Conservation (phyloP, 2,329 filamentous ascomycete genomes). For the Fonsecaea nubica region DNA sequence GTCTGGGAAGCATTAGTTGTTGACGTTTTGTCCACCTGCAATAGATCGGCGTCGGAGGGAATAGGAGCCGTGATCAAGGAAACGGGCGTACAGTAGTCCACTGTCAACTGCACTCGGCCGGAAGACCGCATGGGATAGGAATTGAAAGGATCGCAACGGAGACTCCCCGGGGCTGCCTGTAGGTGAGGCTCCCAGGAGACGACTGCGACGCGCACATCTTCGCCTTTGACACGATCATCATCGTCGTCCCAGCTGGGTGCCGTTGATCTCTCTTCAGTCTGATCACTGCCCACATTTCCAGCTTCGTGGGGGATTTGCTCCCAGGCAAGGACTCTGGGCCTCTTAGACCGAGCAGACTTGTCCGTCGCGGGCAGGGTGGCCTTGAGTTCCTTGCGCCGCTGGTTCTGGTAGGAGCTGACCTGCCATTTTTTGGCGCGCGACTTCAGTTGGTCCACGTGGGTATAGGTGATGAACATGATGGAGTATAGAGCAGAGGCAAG, state of each 20-base stretch:
- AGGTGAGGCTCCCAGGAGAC: neutral
- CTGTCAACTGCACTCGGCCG: slow-evolving; percentile 11
- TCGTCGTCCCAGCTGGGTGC: no score
- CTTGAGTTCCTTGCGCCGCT: slow-evolving; percentile 11
- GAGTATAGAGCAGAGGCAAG: neutral
- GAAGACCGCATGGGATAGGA: slow-evolving; percentile 17
- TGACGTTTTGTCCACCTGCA: neutral
- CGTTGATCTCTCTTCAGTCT: neutral
- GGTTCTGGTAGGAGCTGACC: slow-evolving; percentile 21
- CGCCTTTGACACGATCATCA: neutral
- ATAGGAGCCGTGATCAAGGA: neutral
- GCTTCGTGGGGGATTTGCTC: neutral
- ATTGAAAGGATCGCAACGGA: slow-evolving; percentile 24
- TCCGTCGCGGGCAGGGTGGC: slow-evolving; percentile 6
- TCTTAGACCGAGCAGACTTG: neutral
- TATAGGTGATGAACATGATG: slow-evolving; percentile 21
- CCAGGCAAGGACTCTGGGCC: slow-evolving; percentile 1
- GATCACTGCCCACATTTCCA: neutral
- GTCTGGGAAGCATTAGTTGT: slow-evolving; percentile 7
- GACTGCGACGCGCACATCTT: neutral
- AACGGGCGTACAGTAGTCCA: slow-evolving; percentile 20
- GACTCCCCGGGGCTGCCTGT: neutral
- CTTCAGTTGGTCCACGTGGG: slow-evolving; percentile 20
- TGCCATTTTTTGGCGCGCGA: slow-evolving; percentile 22
- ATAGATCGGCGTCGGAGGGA: neutral